A percentile compares a stretch with the other conserved stretches of the same genome.
Evolutionary conservation across 2,329 filamentous ascomycete genomes (phyloP).

Genomic region (Didymosphaeria variabile): DNA sequence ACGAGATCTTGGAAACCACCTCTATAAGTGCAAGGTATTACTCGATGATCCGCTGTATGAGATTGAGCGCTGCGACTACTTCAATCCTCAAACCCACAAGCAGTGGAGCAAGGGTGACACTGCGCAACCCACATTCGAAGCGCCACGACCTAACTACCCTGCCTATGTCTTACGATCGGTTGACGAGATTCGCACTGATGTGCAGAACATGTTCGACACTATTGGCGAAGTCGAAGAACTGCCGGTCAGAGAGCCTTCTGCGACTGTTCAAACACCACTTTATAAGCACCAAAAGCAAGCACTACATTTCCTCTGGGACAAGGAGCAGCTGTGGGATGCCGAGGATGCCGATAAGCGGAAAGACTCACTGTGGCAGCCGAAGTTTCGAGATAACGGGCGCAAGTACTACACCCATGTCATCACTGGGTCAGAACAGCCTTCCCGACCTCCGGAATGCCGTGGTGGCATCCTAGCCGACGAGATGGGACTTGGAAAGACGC

Average conservation of each 20-base stretch:
- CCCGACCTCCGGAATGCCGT: constrained; percentile 47
- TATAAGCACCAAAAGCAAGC: constrained; percentile 91
- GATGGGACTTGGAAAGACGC: constrained; percentile 62
- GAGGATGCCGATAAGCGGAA: constrained; percentile 69
- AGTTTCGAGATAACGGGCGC: constrained; percentile 64
- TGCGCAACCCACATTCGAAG: constrained; percentile 16
- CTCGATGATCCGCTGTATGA: constrained; percentile 70
- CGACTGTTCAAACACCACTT: constrained; percentile 71
- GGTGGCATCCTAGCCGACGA: constrained; percentile 61
- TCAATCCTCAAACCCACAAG: constrained; percentile 73
- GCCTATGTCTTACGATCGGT: constrained; percentile 67
- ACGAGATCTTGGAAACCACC: constrained; percentile 70
- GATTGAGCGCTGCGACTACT: constrained; percentile 72
- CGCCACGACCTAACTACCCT: constrained; percentile 23
- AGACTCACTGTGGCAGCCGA: constrained; percentile 80
- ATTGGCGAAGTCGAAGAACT: constrained; percentile 79
- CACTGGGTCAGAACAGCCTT: constrained; percentile 63
- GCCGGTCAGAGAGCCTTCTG: constrained; percentile 73
- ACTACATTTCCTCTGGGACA: constrained; percentile 82
- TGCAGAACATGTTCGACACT: constrained; percentile 87
- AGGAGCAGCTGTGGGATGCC: constrained; percentile 73
- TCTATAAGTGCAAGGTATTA: constrained; percentile 72
- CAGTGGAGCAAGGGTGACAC: constrained; percentile 21
- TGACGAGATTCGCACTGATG: constrained; percentile 86
- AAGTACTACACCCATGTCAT: constrained; percentile 83